Conservation (phyloP, 495 filamentous ascomycete genomes). For the Penicillium roqueforti region DNA sequence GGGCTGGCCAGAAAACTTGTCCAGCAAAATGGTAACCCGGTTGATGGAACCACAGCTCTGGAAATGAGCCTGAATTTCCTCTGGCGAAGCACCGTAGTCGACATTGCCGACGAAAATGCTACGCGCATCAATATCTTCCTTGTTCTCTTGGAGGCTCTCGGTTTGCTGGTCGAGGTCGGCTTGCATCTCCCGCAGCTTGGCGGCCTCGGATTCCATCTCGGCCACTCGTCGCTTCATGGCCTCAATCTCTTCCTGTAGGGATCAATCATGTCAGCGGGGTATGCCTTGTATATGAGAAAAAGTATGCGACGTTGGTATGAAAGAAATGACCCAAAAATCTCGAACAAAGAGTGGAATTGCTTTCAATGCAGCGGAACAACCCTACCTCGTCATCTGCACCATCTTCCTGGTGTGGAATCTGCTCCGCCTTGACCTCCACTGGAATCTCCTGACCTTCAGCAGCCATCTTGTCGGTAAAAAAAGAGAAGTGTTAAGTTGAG, state of each 20-base stretch:
- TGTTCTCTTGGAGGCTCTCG: constrained; percentile 80
- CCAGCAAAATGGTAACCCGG: constrained; percentile 92
- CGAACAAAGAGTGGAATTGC: background rate
- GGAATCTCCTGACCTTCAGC: constrained; percentile 39
- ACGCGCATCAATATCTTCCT: constrained; percentile 91
- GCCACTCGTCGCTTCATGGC: constrained; percentile 97
- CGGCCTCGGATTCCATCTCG: constrained; percentile 98
- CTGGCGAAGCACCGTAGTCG: constrained; percentile 94
- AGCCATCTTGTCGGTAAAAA: constrained; percentile 27
- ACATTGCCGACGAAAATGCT: constrained; percentile 99
- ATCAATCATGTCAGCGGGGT: constrained; percentile 6
- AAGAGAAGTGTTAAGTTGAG: background rate
- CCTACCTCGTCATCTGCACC: constrained; percentile 46
- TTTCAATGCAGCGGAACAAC: constrained; percentile 2
- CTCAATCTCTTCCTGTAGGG: constrained; percentile 78
- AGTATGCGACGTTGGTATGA: background rate
- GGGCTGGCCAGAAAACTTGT: constrained; percentile 97
- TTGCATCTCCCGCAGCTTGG: constrained; percentile 97
- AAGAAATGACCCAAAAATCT: background rate
- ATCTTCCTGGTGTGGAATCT: constrained; percentile 35
- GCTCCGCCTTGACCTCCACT: constrained; percentile 39
- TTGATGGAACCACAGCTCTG: constrained; percentile 98
- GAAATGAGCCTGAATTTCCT: constrained; percentile 99
- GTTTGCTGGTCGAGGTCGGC: constrained; percentile 78
- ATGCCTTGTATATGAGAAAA: background rate